Conservation (phyloP, 1,139 yeast species). For the Scheffersomyces parashehatae region DNA sequence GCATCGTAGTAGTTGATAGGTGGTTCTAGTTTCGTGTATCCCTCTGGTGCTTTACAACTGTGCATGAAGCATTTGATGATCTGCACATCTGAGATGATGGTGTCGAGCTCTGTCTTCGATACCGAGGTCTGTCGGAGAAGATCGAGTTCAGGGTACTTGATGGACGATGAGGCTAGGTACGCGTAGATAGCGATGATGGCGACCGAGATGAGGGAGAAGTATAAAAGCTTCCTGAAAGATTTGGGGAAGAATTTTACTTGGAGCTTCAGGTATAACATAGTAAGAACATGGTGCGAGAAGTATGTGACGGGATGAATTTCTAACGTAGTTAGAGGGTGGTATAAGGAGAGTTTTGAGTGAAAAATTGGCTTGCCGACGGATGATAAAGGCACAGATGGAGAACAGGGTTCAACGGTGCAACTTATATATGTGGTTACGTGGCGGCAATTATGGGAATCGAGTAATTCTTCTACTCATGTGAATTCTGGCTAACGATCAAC, state of each 20-base stretch:
- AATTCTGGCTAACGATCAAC: too few relatives aligned
- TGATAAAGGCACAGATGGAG: too few relatives aligned
- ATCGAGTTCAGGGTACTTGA: background rate
- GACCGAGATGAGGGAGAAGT: background rate
- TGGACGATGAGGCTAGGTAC: background rate
- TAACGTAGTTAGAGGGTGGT: too few relatives aligned
- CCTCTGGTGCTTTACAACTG: constrained; percentile 11
- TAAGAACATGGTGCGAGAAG: too few relatives aligned
- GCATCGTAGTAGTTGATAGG: constrained; percentile 7
- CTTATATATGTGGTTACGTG: too few relatives aligned
- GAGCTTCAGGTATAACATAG: too few relatives aligned
- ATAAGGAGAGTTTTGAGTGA: too few relatives aligned
- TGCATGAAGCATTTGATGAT: constrained; percentile 12
- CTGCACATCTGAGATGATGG: constrained; percentile 11
- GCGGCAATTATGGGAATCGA: too few relatives aligned
- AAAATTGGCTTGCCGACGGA: too few relatives aligned
- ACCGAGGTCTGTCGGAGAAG: background rate
- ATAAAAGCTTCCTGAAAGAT: background rate
- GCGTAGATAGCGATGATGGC: background rate
- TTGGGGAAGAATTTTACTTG: background rate
- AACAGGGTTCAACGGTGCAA: too few relatives aligned
- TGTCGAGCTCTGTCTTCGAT: background rate
- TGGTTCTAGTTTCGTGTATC: constrained; percentile 13
- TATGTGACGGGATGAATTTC: too few relatives aligned
- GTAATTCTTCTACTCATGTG: too few relatives aligned